These are phyloP conservation scores for Backusella luteola DNA, from an alignment of 192 early-diverging fungal genomes.

Conservation along the genomic window DNA sequence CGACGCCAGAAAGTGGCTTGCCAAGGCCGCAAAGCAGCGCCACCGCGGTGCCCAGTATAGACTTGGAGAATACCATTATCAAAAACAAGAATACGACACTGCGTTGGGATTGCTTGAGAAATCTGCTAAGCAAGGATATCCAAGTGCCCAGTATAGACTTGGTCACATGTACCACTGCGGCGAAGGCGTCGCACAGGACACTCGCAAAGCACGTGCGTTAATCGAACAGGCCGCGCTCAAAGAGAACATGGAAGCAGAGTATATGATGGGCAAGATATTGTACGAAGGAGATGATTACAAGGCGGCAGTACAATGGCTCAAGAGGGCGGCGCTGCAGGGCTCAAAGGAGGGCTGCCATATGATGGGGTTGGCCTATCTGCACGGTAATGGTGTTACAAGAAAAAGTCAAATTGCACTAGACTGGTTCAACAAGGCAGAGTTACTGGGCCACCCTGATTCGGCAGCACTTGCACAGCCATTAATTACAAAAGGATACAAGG, in stretches of 20 bases:
- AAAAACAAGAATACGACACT: neutral
- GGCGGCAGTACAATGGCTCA: neutral
- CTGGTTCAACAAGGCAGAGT: neutral
- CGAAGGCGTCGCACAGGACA: neutral
- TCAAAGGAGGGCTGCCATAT: neutral
- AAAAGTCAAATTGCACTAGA: neutral
- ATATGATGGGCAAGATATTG: neutral
- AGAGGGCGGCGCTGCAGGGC: neutral
- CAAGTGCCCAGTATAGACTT: neutral
- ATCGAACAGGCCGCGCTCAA: neutral
- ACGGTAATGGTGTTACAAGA: neutral
- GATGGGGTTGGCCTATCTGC: neutral
- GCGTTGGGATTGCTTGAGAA: neutral
- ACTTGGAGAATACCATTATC: neutral
- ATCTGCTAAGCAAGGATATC: neutral
- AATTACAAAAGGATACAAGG: neutral
- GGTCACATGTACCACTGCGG: slow-evolving; percentile 1
- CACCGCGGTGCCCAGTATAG: neutral
- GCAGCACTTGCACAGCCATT: neutral
- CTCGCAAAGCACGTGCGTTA: neutral
- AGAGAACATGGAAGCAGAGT: neutral
- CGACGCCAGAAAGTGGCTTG: neutral
- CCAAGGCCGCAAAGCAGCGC: neutral
- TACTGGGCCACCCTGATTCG: neutral
- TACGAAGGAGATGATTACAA: neutral